Base-by-base conservation (phyloP, 1,284 basidiomycete genomes). In the Ceratobasidium sp. region DNA sequence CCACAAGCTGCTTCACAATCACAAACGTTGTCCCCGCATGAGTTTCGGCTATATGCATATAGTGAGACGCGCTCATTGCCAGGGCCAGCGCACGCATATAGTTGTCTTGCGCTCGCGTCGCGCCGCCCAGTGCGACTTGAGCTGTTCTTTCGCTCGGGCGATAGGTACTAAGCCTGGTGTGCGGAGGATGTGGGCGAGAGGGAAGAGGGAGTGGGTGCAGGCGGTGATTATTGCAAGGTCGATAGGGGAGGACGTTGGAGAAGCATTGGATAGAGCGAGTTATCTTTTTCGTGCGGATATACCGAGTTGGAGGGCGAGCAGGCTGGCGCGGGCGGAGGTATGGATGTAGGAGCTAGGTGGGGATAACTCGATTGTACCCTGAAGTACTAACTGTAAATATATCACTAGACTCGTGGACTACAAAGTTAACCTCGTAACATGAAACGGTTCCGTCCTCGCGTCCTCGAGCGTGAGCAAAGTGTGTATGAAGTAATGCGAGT, bases 61-160 rank as follows among this genome's bases (percentile, higher is more conserved):
- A 94, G 79, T 93, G 91, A 23, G 90, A 88, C 1, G 91, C 87
- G 15, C 91, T 87, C 28, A 94, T 86, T 1, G 91, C 89, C 5
- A 94, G 86, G 6, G 93, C 86, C 3, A 93, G 84, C 7, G 91
- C 91, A 12, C 92, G 90, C 15, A 93, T 84, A 81, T 94, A 89
- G 80, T 93, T 94, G 79, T 94, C 93, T 44, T 88, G 89, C 2
- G 91, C 86, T 0, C 82, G 81, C 0, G 89, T 90, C 0, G 90
- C 88, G 15, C 90, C 84, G 20, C 87, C 86, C 0, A 94, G 86
- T 0, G 92, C 90, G 0, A 84, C 78, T 91, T 90, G 38, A 94
- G 85, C 70, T 91, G 87, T 68, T 89, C 86, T 56, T 75, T 75
- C 10, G 71, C 71, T 80, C 93, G 94, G 80, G 78, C 54, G 48